Conservation (phyloP, 2,329 filamentous ascomycete genomes). For the Penicillium sp. region DNA sequence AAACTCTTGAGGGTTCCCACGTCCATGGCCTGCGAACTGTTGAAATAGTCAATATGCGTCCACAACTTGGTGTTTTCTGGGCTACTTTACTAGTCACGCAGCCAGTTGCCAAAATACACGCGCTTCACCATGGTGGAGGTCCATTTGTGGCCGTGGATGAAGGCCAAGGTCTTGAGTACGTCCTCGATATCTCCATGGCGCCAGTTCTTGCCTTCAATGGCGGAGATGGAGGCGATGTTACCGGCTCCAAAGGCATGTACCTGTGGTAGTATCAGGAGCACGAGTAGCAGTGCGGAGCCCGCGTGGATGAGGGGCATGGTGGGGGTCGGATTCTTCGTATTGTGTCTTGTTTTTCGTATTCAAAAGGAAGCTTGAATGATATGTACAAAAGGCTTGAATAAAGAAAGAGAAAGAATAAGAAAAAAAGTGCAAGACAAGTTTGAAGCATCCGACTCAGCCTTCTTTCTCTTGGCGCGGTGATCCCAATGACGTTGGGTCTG, state of each 20-base stretch:
- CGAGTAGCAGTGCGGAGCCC: slow-evolving; percentile 37
- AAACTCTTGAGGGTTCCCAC: slow-evolving; percentile 77
- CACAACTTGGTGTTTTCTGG: background rate
- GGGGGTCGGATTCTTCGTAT: slow-evolving; percentile 1
- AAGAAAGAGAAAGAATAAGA: background rate
- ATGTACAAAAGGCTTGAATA: background rate
- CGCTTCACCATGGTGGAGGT: slow-evolving; percentile 75
- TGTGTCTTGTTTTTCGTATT: background rate
- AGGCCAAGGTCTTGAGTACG: slow-evolving; percentile 74
- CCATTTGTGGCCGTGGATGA: slow-evolving; percentile 82
- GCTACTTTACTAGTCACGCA: slow-evolving; percentile 67
- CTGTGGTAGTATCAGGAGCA: slow-evolving; percentile 40
- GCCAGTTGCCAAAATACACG: slow-evolving; percentile 84
- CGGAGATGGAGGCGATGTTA: slow-evolving; percentile 53
- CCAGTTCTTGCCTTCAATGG: slow-evolving; percentile 54
- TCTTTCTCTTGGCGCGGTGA: slow-evolving; percentile 4
- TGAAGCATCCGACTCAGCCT: background rate
- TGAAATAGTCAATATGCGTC: slow-evolving; percentile 7
- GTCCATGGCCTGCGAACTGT: slow-evolving; percentile 72
- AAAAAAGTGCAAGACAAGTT: background rate
- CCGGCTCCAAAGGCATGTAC: slow-evolving; percentile 49
- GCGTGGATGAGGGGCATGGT: slow-evolving; percentile 22
- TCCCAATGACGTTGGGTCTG: slow-evolving; percentile 4
- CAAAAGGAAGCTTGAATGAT: background rate
- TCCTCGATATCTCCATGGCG: slow-evolving; percentile 73